Base-by-base conservation (phyloP, 306 rosid genomes). In the Quercus mongolica region DNA sequence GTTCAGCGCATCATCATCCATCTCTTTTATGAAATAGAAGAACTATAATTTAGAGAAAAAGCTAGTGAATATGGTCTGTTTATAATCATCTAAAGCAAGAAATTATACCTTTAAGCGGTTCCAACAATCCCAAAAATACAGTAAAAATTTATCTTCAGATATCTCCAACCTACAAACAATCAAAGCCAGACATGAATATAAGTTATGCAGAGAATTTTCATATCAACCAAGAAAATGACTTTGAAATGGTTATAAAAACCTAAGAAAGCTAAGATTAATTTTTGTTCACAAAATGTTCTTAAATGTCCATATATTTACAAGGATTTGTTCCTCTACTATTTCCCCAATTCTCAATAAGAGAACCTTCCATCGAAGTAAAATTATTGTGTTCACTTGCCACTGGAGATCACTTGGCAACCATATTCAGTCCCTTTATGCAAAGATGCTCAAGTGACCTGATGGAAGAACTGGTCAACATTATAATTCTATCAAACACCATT, bases 41-140 rank as follows among this genome's bases (percentile, higher is more conserved):
- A 70, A 41, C 54, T 12, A 13, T 13, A 62, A 12, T 30, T 62
- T 62, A 14, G 10, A 25, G 64, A 23, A 63, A 61, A 64, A 51
- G 26, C 55, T 69, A 31, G 28, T 44, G 51, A 21, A 33, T 69
- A 54, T 63, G 56, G 56, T 2, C 58, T 38, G 49, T 65, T 35
- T 35, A 74, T 14, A 55, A 20, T 74, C 49, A 26, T 75, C 49
- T 49, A 41, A 71, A 73, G 59, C 6, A 85, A 25, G 41, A 44
- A 56, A 82, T 44, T 71, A 76, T 89, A 89, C 95, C 95, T 87
- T 84, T 79, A 91, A 69, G 56, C 46, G 73, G 65, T 76, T 86
- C 95, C 95, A 91, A 75, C 95, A 91, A 71, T 84, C 92, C 92
- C 95, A 91, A 81, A 91, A 89, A 78, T 86, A 84, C 51, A 38